Evolutionary conservation across 768 basidiomycete species (phyloP).

Genomic region (Candolleomyces eurysporus): DNA sequence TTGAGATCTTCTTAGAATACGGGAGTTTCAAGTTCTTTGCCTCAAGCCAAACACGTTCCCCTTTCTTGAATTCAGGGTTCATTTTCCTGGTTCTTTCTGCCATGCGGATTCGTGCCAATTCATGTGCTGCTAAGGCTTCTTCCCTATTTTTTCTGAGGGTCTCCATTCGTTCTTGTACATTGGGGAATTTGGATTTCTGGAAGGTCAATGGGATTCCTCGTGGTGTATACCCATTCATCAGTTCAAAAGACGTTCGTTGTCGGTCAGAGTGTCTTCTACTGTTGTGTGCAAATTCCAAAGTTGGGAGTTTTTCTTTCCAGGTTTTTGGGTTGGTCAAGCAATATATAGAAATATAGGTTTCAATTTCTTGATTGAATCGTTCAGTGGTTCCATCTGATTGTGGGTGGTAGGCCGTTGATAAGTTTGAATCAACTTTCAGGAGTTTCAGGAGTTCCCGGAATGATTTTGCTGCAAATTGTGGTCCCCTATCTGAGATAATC

Average conservation of each 20-base stretch:
- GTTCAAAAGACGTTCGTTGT: conserved; percentile 17
- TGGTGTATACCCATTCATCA: conserved; percentile 13
- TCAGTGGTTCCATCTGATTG: conserved; percentile 21
- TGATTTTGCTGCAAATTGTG: conserved; percentile 16
- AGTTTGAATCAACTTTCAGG: conserved; percentile 14
- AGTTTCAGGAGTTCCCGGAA: conserved; percentile 15
- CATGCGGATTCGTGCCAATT: conserved; percentile 5
- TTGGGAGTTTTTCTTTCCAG: conserved; percentile 11
- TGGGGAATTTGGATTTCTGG: conserved; percentile 5
- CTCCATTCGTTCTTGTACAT: not conserved
- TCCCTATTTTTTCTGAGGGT: conserved; percentile 4
- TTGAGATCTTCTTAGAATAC: not conserved
- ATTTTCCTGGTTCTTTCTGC: not conserved
- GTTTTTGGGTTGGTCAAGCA: conserved; percentile 12
- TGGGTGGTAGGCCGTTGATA: conserved; percentile 36
- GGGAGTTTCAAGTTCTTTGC: conserved; percentile 3
- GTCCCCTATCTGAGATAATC: conserved; percentile 16
- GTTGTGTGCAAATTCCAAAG: conserved; percentile 19
- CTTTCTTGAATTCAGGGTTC: conserved; percentile 4
- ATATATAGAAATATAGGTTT: conserved; percentile 17
- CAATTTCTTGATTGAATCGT: conserved; percentile 19
- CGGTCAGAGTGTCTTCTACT: conserved; percentile 11
- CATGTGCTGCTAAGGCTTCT: conserved; percentile 17
- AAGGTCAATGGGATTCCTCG: conserved; percentile 3
- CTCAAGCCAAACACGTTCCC: conserved; percentile 4